Conservation (phyloP, 192 early-diverging fungal species). For the Dissophora globulifera region DNA sequence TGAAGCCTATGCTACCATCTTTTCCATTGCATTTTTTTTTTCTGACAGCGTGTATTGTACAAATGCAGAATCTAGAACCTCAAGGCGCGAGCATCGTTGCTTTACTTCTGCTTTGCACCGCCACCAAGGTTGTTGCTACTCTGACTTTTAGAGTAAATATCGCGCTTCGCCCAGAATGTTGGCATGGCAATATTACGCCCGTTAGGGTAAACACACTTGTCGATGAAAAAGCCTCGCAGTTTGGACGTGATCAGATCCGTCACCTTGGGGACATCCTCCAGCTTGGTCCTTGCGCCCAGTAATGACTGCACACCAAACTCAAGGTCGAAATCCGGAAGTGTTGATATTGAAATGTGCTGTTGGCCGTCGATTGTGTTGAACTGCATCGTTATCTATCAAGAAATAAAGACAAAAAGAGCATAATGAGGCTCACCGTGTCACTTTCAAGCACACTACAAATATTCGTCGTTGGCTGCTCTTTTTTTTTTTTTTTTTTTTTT, state of each 20-base stretch:
- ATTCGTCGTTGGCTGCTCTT: too few relatives aligned
- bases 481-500: neutral
- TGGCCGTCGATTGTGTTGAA: constrained; percentile 55
- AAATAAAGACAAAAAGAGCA: neutral
- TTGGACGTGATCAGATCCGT: constrained; percentile 84
- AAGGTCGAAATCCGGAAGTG: constrained; percentile 75
- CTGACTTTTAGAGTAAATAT: constrained; percentile 49
- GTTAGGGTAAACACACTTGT: constrained; percentile 81
- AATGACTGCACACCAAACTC: constrained; percentile 92
- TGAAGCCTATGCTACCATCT: too few relatives aligned
- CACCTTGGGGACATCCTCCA: constrained; percentile 95
- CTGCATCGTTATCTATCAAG: constrained; percentile 56
- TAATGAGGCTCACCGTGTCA: too few relatives aligned
- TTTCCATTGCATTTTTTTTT: too few relatives aligned
- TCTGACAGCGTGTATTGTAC: too few relatives aligned
- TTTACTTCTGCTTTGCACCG: neutral
- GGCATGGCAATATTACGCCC: constrained; percentile 74
- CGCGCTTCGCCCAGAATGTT: constrained; percentile 61
- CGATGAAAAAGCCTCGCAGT: constrained; percentile 73
- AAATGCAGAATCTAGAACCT: too few relatives aligned
- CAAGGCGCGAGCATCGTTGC: too few relatives aligned
- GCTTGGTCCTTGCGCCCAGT: constrained; percentile 95
- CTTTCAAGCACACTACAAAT: too few relatives aligned
- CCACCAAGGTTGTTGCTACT: constrained; percentile 20
- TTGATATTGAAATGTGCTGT: constrained; percentile 65